A percentile compares a stretch with the other conserved stretches of the same genome.
Conservation (phyloP, 805 yeast genomes). For the Wickerhamomyces alni region DNA sequence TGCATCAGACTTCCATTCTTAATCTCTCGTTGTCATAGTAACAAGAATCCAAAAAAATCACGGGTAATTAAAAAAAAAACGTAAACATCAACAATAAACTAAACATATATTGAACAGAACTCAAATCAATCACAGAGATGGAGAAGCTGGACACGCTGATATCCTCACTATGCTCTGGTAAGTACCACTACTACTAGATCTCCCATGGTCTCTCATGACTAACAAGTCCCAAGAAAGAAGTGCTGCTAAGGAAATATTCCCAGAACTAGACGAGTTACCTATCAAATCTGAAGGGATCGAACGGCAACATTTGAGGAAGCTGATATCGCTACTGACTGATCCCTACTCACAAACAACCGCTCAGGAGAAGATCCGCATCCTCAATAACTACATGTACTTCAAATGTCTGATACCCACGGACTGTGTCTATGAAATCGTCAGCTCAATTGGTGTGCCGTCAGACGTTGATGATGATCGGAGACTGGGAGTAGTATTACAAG, state of each 20-base stretch:
- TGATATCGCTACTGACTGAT: constrained; percentile 6
- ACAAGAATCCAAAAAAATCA: too few species aligned
- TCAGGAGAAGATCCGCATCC: constrained; percentile 11
- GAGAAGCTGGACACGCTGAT: too few species aligned
- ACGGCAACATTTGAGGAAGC: constrained; percentile 2
- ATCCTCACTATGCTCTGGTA: too few species aligned
- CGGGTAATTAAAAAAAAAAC: too few species aligned
- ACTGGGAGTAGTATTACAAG: constrained; percentile 21
- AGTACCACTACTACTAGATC: too few species aligned
- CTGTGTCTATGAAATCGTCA: constrained; percentile 22
- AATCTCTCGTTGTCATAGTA: too few species aligned
- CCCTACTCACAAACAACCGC: constrained; percentile 4
- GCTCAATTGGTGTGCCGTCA: constrained; percentile 26
- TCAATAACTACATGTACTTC: constrained; percentile 25
- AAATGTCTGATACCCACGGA: constrained; percentile 22
- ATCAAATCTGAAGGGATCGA: constrained; percentile 8
- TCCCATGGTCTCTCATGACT: too few species aligned
- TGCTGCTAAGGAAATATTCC: not conserved
- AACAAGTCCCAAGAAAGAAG: not conserved
- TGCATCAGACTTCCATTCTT: too few species aligned
- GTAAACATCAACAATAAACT: too few species aligned
- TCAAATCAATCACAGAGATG: too few species aligned
- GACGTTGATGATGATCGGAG: constrained; percentile 15
- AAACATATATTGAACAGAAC: too few species aligned
- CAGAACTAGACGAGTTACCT: constrained; percentile 1